Evolutionary conservation across 2,329 filamentous ascomycete genomes (phyloP), one percentile per base, ranked within the genome.

Genomic region (Scedosporium apiospermum): DNA sequence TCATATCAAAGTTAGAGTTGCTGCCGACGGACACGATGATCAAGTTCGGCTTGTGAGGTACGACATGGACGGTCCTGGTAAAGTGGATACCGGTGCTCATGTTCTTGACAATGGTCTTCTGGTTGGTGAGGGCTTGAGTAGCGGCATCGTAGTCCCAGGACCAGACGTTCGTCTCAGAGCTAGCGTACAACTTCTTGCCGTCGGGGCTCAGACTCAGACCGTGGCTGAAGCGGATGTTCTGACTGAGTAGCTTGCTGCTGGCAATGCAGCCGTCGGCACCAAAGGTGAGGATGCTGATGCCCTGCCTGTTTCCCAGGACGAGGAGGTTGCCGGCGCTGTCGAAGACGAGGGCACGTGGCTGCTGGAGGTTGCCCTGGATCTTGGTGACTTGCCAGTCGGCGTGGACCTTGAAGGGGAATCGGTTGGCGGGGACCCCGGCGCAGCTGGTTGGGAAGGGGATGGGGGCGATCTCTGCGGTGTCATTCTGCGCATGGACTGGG

Each of bases 111-210:
- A 76, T 69, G 1, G 73, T 74, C 68, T 73, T 74, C 64, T 79
- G 76, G 64, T 74, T 74, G 57, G 74, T 75, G 55, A 79, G 77
- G 14, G 79, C 79, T 60, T 76, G 74, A 7, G 77, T 73, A 3
- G 71, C 70, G 4, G 80, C 70, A 68, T 87, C 77, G 68, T 88
- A 89, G 46, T 73, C 71, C 82, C 84, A 88, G 21, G 78, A 75
- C 69, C 78, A 87, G 7, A 81, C 80, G 1, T 72, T 69, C 12
- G 70, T 72, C 68, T 75, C 71, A 23, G 71, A 72, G 62, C 71
- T 74, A 42, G 74, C 75, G 62, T 76, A 77, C 41, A 77, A 64
- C 16, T 72, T 76, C 65, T 64, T 73, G 59, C 75, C 71, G 59
- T 76, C 75, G 1, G 75, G 74, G 1, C 72, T 73, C 58, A 78